Conservation (phyloP, 306 rosid species). For the Rubus idaeus region DNA sequence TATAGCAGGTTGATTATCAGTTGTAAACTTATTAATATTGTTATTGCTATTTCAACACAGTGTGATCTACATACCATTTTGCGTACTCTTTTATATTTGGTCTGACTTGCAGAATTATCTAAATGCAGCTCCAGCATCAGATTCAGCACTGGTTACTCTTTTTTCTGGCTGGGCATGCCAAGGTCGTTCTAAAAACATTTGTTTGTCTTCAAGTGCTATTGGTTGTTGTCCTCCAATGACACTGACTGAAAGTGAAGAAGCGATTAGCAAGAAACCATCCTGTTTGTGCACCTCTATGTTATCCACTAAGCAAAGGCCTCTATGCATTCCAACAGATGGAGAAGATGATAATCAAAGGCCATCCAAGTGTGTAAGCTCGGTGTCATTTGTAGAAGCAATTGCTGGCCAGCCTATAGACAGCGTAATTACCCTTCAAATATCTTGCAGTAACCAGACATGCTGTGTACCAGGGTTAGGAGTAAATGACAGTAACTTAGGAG, state of each 20-base stretch:
- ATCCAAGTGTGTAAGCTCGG: constrained; percentile 26
- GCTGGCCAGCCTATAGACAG: constrained; percentile 39
- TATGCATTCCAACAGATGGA: constrained; percentile 25
- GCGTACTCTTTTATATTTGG: background rate
- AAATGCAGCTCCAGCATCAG: constrained; percentile 78
- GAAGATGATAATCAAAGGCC: constrained; percentile 28
- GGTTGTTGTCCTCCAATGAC: constrained; percentile 65
- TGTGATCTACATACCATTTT: constrained; percentile 8
- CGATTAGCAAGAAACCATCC: constrained; percentile 32
- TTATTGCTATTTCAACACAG: constrained; percentile 4
- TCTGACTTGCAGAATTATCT: constrained; percentile 32
- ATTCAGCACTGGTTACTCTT: constrained; percentile 83
- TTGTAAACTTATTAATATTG: constrained; percentile 7
- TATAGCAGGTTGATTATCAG: constrained; percentile 66
- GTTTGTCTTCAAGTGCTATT: constrained; percentile 59
- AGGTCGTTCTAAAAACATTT: constrained; percentile 58
- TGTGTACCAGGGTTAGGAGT: constrained; percentile 89
- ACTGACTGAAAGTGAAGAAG: constrained; percentile 51
- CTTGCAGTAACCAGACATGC: constrained; percentile 62
- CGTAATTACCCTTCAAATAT: constrained; percentile 42
- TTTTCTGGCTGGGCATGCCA: constrained; percentile 95
- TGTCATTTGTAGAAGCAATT: constrained; percentile 39
- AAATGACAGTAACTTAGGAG: constrained; percentile 63
- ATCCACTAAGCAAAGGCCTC: constrained; percentile 21
- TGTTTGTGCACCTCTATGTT: constrained; percentile 36